Evolutionary conservation across 768 basidiomycete genomes (phyloP), one percentile per base, ranked within the genome.

Genomic region (Cyclocybe cylindracea): DNA sequence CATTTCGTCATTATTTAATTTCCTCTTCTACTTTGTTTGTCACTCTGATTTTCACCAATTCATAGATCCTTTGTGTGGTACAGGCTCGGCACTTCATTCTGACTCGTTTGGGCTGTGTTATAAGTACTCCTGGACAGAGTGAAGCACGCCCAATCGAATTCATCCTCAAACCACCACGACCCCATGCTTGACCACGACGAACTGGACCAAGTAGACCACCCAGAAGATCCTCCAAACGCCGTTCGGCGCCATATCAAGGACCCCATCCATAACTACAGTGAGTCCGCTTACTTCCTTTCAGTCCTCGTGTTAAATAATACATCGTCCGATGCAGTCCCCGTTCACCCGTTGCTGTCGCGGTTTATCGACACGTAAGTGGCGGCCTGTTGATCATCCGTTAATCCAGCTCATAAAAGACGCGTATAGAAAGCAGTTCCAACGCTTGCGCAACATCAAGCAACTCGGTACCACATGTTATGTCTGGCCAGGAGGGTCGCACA

Each of bases 401-500:
- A 44, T 39, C 47, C 32, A n/a, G 38, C 24, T 51, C 43, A 29
- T 24, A 52, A 46, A 38, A 31, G 48, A 51, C 39, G 29, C 46
- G 39, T 57, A 4, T 60, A 90, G 87, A 7, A 77, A 73, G 50
- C 85, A 89, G 43, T 92, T 93, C 60, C 91, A 94, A 59, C 78
- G 91, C 2, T 73, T 94, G 40, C 77, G 91, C 32, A 68, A 78
- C 49, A 79, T 94, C 60, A 91, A 92, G 56, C 91, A 94, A 61
- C 82, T 94, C 7, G 91, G 91, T 0, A 82, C 86, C 4, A 79
- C 87, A 0, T 85, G 83, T 56, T 83, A 80, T 55, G 87, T 93
- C 29, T 93, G 87, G 81, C 83, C 86, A 0, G 80, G 87, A 2
- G 91, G 87, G 0, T 79, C 86, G 0, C 91, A 93, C 60, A 91